A percentile compares a stretch with the other conserved stretches of the same genome.
phyloP scores from a whole-genome alignment of 805 yeast genomes.

The Cyberlindnera xishuangbannaensis region DNA sequence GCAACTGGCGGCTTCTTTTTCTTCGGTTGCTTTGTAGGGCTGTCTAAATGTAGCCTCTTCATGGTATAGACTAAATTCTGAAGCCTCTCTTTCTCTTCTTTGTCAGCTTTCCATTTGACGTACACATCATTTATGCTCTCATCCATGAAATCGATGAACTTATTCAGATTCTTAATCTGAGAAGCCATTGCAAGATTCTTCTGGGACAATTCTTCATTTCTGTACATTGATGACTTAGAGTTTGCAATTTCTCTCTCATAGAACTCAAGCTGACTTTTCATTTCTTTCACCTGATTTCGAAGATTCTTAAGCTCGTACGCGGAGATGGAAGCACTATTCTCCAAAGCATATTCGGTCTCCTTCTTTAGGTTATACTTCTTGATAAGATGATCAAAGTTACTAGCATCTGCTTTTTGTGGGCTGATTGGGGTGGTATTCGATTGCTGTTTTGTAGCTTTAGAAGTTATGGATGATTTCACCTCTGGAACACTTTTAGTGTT shows the following conservation, averaged over 20 bases:
- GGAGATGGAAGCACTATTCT: neutral
- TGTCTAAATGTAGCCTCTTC: slow-evolving; percentile 1
- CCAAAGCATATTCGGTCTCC: slow-evolving; percentile 3
- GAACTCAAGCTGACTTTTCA: slow-evolving; percentile 9
- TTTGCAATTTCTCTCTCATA: slow-evolving; percentile 4
- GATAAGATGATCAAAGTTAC: slow-evolving; percentile 9
- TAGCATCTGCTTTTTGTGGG: slow-evolving; percentile 1
- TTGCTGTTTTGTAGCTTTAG: neutral
- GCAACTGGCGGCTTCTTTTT: neutral
- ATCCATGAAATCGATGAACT: slow-evolving; percentile 18
- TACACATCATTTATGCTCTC: slow-evolving; percentile 13
- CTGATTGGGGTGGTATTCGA: neutral
- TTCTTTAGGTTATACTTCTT: slow-evolving; percentile 14
- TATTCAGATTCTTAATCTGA: slow-evolving; percentile 16
- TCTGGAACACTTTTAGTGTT: too few species aligned
- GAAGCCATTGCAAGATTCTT: slow-evolving; percentile 7
- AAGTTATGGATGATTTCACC: neutral
- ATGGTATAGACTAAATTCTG: slow-evolving; percentile 4
- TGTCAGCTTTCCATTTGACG: slow-evolving; percentile 10
- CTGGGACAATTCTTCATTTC: slow-evolving; percentile 5
- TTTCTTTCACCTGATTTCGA: slow-evolving; percentile 5
- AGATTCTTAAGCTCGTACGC: slow-evolving; percentile 3
- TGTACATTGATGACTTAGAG: slow-evolving; percentile 1
- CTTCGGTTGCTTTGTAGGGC: slow-evolving; percentile 2
- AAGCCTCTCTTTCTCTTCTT: slow-evolving; percentile 13